These are phyloP conservation scores for Aspergillus sclerotioniger DNA, from an alignment of 495 filamentous ascomycete genomes.

Conservation along the genomic window DNA sequence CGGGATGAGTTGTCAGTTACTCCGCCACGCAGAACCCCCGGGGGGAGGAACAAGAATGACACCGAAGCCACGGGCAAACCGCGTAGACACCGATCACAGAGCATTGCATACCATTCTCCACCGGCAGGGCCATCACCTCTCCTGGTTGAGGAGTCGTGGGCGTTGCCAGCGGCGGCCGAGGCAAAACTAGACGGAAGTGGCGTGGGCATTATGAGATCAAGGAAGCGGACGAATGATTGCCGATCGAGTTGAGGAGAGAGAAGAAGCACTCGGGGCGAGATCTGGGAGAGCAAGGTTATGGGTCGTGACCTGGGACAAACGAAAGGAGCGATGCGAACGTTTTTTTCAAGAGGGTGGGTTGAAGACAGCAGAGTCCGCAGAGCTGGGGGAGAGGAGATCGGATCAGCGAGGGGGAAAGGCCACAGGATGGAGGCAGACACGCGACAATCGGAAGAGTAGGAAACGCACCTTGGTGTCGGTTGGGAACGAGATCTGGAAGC, in stretches of 20 bases:
- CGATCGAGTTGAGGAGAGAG: slow-evolving; percentile 6
- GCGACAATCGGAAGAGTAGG: slow-evolving; percentile 7
- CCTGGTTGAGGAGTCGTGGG: slow-evolving; percentile 50
- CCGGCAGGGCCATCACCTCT: slow-evolving; percentile 54
- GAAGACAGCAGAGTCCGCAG: background rate
- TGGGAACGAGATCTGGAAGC: slow-evolving; percentile 2
- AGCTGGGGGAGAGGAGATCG: background rate
- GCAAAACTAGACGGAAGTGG: slow-evolving; percentile 81
- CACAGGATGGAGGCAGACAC: background rate
- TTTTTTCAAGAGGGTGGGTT: background rate
- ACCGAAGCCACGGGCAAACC: background rate
- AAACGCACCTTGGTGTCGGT: no score
- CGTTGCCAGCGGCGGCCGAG: slow-evolving; percentile 76
- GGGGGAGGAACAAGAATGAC: background rate
- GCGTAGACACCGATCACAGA: background rate
- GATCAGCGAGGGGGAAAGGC: background rate
- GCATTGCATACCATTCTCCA: slow-evolving; percentile 55
- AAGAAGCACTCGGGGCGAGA: slow-evolving; percentile 6
- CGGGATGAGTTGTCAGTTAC: slow-evolving; percentile 17
- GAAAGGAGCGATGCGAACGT: slow-evolving; percentile 1
- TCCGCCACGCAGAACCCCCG: background rate
- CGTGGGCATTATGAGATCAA: slow-evolving; percentile 60
- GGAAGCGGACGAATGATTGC: slow-evolving; percentile 14
- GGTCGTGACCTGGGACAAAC: background rate
- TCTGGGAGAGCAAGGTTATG: slow-evolving; percentile 3